phyloP scores from a whole-genome alignment of 257 asterid genomes.

The Perilla frutescens region DNA sequence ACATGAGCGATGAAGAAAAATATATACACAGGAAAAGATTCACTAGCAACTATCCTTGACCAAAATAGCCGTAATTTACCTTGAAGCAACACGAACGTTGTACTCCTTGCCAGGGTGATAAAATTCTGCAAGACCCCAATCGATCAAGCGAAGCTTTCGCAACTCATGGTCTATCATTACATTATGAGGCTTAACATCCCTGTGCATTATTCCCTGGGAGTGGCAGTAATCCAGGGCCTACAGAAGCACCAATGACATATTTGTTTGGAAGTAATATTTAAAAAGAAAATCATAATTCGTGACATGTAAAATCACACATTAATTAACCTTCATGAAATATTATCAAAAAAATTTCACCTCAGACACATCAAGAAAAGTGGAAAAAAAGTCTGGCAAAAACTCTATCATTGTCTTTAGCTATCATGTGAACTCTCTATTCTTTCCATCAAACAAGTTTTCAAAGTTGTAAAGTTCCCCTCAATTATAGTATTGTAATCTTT shows the following conservation, averaged over 20 bases:
- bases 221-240: background rate
- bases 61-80: background rate
- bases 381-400: background rate
- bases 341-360: background rate
- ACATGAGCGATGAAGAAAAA: background rate
- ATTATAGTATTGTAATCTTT: background rate
- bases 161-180: too few relatives aligned
- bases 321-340: background rate
- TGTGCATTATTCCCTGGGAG: too few relatives aligned
- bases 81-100: too few relatives aligned
- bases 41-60: slow-evolving; percentile 6
- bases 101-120: too few relatives aligned
- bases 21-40: slow-evolving; percentile 1
- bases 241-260: slow-evolving; percentile 21
- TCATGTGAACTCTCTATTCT: background rate
- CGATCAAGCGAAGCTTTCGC: too few relatives aligned
- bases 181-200: too few relatives aligned
- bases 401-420: background rate
- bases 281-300: background rate
- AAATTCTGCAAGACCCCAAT: too few relatives aligned
- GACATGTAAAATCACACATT: background rate
- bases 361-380: background rate
- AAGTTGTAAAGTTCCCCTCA: background rate
- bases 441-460: background rate
- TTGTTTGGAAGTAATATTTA: background rate